Conservation (phyloP, 768 basidiomycete species). For the Serpula lacrymans region DNA sequence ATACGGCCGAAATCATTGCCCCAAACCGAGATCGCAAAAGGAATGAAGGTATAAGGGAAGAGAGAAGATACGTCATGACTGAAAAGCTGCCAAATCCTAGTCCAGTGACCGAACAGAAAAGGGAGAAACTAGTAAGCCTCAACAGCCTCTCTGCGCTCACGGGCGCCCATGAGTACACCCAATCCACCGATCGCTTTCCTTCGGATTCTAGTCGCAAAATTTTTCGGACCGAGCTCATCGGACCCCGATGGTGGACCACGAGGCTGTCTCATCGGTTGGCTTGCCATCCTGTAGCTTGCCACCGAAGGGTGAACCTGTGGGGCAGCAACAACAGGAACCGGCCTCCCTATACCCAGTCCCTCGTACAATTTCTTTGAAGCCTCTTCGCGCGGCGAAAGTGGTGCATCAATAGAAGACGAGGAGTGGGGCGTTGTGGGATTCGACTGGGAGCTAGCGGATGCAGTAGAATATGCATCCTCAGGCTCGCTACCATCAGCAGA, state of each 20-base stretch:
- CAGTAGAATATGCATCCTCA: conserved; percentile 54
- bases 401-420: conserved; percentile 51
- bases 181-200: conserved; percentile 82
- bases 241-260: conserved; percentile 83
- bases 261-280: conserved; percentile 80
- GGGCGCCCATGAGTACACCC: conserved; percentile 74
- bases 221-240: conserved; percentile 84
- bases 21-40: conserved; percentile 11
- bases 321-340: conserved; percentile 43
- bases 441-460: conserved; percentile 58
- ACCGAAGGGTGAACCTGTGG: conserved; percentile 35
- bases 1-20: conserved; percentile 11
- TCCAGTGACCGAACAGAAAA: conserved; percentile 23
- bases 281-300: conserved; percentile 56
- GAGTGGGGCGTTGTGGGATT: conserved; percentile 78
- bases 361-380: conserved; percentile 84
- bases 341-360: conserved; percentile 81
- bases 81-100: conserved; percentile 4
- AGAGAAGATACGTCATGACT: conserved; percentile 2
- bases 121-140: conserved; percentile 55
- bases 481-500: conserved; percentile 50
- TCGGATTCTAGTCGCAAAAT: conserved; percentile 84
- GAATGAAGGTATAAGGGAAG: conserved; percentile 19
- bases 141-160: conserved; percentile 74
- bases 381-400: conserved; percentile 84